phyloP scores from a whole-genome alignment of 1,284 basidiomycete genomes.

The Leccinum angustisporum region DNA sequence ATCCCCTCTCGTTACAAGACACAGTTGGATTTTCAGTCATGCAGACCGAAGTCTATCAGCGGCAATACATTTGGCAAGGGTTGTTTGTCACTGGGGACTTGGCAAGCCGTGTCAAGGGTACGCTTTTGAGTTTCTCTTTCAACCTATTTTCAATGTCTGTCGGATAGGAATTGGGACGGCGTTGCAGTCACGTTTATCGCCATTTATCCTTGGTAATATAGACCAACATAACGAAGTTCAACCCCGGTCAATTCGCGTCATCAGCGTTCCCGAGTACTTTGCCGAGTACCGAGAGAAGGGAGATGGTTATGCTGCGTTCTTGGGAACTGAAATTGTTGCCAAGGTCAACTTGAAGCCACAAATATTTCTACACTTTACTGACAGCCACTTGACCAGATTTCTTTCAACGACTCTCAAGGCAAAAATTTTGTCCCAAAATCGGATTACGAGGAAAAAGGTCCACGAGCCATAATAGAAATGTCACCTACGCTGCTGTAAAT shows the following conservation, averaged over 20 bases:
- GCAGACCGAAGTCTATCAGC: conserved; percentile 60
- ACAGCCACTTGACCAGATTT: conserved; percentile 31
- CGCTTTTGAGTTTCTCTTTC: conserved; percentile 1
- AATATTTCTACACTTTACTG: conserved; percentile 9
- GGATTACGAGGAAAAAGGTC: conserved; percentile 72
- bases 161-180: conserved; percentile 63
- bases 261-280: conserved; percentile 90
- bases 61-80: conserved; percentile 77
- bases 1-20: conserved; percentile 55
- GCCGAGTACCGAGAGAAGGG: conserved; percentile 87
- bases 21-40: conserved; percentile 61
- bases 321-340: conserved; percentile 84
- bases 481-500: conserved; percentile 64
- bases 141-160: conserved; percentile 1
- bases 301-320: conserved; percentile 80
- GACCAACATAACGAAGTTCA: conserved; percentile 73
- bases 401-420: conserved; percentile 62
- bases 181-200: conserved; percentile 71
- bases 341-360: conserved; percentile 55
- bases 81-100: conserved; percentile 85
- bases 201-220: conserved; percentile 61
- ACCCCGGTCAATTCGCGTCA: conserved; percentile 60
- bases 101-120: conserved; percentile 76
- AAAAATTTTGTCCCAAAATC: conserved; percentile 75
- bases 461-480: conserved; percentile 70